Evolutionary conservation across 306 rosid genomes (phyloP), one percentile per base, ranked within the genome.

Genomic region (Oxytropis ochrocephala): DNA sequence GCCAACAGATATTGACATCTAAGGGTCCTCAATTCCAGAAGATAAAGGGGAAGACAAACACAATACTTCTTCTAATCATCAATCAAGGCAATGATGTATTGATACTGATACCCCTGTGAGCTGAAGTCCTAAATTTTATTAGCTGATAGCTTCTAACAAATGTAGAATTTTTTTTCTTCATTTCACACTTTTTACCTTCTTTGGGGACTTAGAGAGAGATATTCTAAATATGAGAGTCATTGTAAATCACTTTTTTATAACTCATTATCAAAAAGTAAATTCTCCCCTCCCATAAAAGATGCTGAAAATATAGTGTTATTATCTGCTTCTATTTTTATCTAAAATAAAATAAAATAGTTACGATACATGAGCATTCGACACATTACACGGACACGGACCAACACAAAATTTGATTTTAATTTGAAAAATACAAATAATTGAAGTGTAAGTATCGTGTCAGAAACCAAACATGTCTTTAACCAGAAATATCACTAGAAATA

Each of bases 1-100:
- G 86, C 78, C 79, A 74, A 66, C 76, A 36, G 60, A 76, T 85
- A 80, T 67, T 84, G 82, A 63, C 49, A 65, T 58, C 81, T 43
- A 56, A 70, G 72, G 64, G 80, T 74, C 80, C 89, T 66, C 82
- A 75, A 11, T 75, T 75, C 52, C 74, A 41, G 75, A 69, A 12
- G 83, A 72, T 11, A 8, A 44, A 9, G 51, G 19, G 19, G 44
- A 56, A 66, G 47, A 49, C 78, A 48, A 76, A 47, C 83, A 78
- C 19, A 68, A 75, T 60, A 52, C 73, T 75, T 75, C 73, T 72
- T 75, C 81, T 57, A 16, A 75, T 67, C 56, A 81, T 73, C 62
- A 70, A 43, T 71, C 72, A 86, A 79, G 55, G 47, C 32, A 64
- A 29, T 21, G 51, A 70, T 41, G 56, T 41, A 16, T 5, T 21